Evolutionary conservation across 1,284 basidiomycete genomes (phyloP), one percentile per base, ranked within the genome.

Genomic region (Anthracocystis panici-leucophaei): DNA sequence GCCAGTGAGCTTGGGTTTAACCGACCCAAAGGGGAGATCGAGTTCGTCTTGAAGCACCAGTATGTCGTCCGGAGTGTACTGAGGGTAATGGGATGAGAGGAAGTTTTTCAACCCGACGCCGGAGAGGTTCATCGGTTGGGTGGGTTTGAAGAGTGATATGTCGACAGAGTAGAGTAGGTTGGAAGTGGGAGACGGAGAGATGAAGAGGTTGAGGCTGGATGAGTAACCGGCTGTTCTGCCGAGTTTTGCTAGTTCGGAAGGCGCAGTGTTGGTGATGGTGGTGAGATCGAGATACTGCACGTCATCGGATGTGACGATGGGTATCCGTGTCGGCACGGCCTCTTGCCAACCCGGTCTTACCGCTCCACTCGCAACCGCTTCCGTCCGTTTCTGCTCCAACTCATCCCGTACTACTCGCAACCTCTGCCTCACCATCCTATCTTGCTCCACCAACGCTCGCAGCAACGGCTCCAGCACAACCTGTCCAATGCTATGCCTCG

Each of bases 11-110:
- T 59, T 63, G 2, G 42, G 14, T 16, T 64, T 64, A 6, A 71
- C 64, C 21, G 14, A 5, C 0, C 60, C 60, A 31, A 75, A 75
- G 3, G n/a, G 21, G 2, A 64, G 50, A 20, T 70, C 67, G 1
- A 75, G 67, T 25, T 75, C 73, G 50, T 75, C 73, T 29, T 75
- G 73, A 4, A 75, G 57, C 2, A 75, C 57, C 0, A 75, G 50
- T 1, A 70, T 25, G 31, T 75, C 52, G 23, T 55, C 49, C 1
- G 18, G 12, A 1, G 52, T 10, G 11, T 18, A 33, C 6, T 25
- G 9, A 1, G 58, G 40, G 29, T 59, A 44, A 31, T 63, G 56
- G 0, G 59, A 20, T 11, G 20, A 3, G 35, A 70, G 63, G 48
- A 65, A 67, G 0, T 49, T 33, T 8, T 31, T 48, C 5, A 75